phyloP scores from a whole-genome alignment of 2,329 filamentous ascomycete species.

The Pyrenophora graminea region DNA sequence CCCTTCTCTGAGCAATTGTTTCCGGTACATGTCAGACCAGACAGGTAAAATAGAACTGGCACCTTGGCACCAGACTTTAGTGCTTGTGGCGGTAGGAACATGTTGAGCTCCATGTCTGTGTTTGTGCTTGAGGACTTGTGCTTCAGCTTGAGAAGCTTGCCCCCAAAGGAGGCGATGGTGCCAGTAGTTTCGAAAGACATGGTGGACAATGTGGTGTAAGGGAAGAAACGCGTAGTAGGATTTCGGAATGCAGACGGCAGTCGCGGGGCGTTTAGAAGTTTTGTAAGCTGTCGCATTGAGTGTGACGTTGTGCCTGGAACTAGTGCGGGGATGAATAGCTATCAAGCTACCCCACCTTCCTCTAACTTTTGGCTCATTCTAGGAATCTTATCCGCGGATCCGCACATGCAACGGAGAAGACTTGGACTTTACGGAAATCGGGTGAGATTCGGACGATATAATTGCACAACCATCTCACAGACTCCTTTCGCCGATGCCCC shows the following conservation, averaged over 20 bases:
- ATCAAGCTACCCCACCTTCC: slow-evolving; percentile 38
- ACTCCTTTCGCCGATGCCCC: slow-evolving; percentile 43
- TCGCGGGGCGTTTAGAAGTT: slow-evolving; percentile 26
- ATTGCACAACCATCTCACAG: slow-evolving; percentile 28
- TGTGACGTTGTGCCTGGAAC: slow-evolving; percentile 41
- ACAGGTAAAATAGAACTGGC: slow-evolving; percentile 89
- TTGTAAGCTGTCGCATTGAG: slow-evolving; percentile 27
- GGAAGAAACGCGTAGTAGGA: slow-evolving; percentile 13
- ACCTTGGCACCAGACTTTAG: slow-evolving; percentile 62
- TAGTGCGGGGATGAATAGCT: slow-evolving; percentile 37
- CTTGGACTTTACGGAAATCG: slow-evolving; percentile 36
- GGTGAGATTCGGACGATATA: slow-evolving; percentile 41
- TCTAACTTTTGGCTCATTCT: slow-evolving; percentile 29
- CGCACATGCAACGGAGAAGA: slow-evolving; percentile 31
- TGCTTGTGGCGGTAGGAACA: slow-evolving; percentile 82
- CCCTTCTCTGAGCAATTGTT: slow-evolving; percentile 79
- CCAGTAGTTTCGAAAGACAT: slow-evolving; percentile 85
- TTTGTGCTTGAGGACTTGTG: slow-evolving; percentile 78
- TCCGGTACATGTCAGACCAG: slow-evolving; percentile 90
- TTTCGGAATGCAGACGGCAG: slow-evolving; percentile 15
- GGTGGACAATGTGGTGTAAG: slow-evolving; percentile 24
- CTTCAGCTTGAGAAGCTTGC: slow-evolving; percentile 90
- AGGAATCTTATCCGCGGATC: slow-evolving; percentile 41
- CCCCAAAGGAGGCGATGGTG: slow-evolving; percentile 88
- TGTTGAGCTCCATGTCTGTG: slow-evolving; percentile 89